Conservation (phyloP, 345 rosid genomes). For the Erysimum cheiranthoides region DNA sequence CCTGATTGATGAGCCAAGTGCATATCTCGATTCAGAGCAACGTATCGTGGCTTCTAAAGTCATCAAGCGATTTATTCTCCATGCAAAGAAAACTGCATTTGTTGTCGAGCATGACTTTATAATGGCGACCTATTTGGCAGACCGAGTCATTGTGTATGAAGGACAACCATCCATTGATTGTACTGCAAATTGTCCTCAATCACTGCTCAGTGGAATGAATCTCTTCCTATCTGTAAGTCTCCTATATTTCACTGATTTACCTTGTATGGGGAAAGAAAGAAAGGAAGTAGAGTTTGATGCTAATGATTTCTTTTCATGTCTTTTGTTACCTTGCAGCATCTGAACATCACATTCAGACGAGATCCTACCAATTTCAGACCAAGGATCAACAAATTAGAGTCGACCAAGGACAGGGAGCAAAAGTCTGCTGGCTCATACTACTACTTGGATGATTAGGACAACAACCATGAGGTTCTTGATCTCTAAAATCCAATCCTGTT, state of each 20-base stretch:
- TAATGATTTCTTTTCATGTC: conserved; percentile 12
- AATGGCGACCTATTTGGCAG: conserved; percentile 96
- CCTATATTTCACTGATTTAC: background rate
- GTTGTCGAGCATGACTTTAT: conserved; percentile 99
- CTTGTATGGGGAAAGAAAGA: background rate
- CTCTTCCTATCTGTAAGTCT: conserved; percentile 90
- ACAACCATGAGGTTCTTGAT: conserved; percentile 30
- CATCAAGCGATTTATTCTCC: conserved; percentile 95
- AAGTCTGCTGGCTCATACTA: conserved; percentile 94
- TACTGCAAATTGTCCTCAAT: conserved; percentile 91
- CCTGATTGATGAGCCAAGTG: conserved; percentile 98
- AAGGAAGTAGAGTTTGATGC: background rate
- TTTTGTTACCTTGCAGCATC: conserved; percentile 59
- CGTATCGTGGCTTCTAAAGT: conserved; percentile 98
- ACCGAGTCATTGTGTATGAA: conserved; percentile 93
- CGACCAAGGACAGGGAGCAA: conserved; percentile 97
- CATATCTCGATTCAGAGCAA: conserved; percentile 99
- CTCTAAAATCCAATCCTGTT: background rate
- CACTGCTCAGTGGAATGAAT: conserved; percentile 97
- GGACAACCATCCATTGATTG: conserved; percentile 91
- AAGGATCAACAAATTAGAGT: conserved; percentile 91
- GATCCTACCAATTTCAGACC: conserved; percentile 96
- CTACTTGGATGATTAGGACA: conserved; percentile 76
- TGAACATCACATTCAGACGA: conserved; percentile 91
- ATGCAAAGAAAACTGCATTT: conserved; percentile 98